Base-by-base conservation (phyloP, 805 yeast genomes). In the Candida maesae region DNA sequence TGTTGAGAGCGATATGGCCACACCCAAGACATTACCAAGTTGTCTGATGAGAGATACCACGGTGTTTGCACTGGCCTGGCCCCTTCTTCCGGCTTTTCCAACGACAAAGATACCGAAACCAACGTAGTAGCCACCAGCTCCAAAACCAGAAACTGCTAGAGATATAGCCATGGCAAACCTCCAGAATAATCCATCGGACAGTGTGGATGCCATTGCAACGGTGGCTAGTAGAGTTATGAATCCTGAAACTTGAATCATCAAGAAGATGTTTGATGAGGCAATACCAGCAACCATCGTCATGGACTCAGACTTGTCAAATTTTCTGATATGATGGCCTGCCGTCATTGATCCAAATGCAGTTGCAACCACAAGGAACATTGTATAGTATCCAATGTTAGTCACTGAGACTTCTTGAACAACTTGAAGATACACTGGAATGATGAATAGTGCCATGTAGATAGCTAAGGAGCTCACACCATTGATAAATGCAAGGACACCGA, bases 51-150 rank as follows among this genome's bases (percentile, higher is more conserved):
- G 54, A 35, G 68, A 70, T 27, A 65, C 69, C 60, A 67, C 70
- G 14, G 75, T 71, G 12, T 70, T 68, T 13, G 71, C 70, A 28
- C 67, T 52, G 2, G 74, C 74, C 44, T 71, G 75, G 12, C 64
- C 63, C 33, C 58, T 60, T 18, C 54, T 45, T 9, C 74, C 74
- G 23, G 66, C 74, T 33, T 59, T 61, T 1, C 68, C 74, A 32
- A 71, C 67, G 21, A 65, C 66, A 36, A 66, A 57, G 27, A 70
- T 59, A 29, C 65, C 45, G 8, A 67, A 47, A 16, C 70, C 63
- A 16, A 69, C 74, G 27, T 64, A 43, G 38, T 66, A 67, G 15
- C 65, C 61, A 21, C 76, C 76, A 39, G 61, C 63, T 2, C 74
- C 73, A 6, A 61, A 42, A 2, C 74, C 72, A 7, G 56, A 40